Percentiles rank a stretch among this genome's conserved stretches.
phyloP scores from a whole-genome alignment of 2,329 filamentous ascomycete species.

The Escovopsis sp. region DNA sequence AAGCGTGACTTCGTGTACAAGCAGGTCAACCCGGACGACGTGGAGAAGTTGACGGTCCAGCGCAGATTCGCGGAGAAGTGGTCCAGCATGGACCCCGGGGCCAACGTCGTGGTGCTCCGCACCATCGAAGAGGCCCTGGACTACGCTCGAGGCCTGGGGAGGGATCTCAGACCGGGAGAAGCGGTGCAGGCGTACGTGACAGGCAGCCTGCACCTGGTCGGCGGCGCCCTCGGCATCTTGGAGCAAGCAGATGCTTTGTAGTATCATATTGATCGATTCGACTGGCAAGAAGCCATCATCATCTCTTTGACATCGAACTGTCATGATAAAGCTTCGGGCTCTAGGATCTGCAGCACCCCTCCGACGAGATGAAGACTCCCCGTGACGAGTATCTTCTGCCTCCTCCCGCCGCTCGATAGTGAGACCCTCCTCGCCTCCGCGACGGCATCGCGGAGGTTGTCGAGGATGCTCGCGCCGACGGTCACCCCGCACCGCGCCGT shows the following conservation, averaged over 20 bases:
- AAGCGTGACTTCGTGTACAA: conserved; percentile 44
- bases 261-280: background rate
- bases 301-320: conserved; percentile 1
- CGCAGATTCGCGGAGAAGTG: conserved; percentile 38
- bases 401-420: conserved; percentile 20
- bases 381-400: conserved; percentile 54
- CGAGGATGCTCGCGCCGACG: conserved; percentile 36
- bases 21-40: conserved; percentile 35
- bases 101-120: conserved; percentile 31
- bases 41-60: conserved; percentile 37
- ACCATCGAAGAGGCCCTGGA: conserved; percentile 42
- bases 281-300: background rate
- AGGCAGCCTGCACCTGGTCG: conserved; percentile 49
- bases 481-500: conserved; percentile 31
- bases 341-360: conserved; percentile 59
- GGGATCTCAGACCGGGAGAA: conserved; percentile 13
- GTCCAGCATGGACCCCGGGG: conserved; percentile 30
- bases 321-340: conserved; percentile 24
- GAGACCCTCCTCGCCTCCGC: conserved; percentile 33
- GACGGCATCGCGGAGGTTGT: conserved; percentile 61
- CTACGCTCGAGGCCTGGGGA: conserved; percentile 20
- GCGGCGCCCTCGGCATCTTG: conserved; percentile 35
- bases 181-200: conserved; percentile 39
- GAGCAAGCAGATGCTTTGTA: conserved; percentile 31
- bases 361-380: conserved; percentile 79